Evolutionary conservation across 768 basidiomycete species (phyloP), one percentile per base, ranked within the genome.

Genomic region (Lactarius indigo): DNA sequence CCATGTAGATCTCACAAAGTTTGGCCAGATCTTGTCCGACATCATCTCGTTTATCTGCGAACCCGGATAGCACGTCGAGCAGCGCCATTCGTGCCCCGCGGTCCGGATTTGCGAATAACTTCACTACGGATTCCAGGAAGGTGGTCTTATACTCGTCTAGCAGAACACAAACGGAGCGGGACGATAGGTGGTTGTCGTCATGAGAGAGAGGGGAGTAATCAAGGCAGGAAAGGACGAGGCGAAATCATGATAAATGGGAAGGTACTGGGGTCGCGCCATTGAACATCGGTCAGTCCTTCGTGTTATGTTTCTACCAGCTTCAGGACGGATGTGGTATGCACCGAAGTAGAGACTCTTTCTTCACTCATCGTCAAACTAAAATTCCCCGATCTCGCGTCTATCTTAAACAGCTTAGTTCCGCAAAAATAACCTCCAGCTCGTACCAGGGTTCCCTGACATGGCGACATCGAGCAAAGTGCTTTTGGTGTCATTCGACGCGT

Each of bases 81-180:
- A 99, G 78, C 6, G 94, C 96, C 90, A 99, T 96, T 35, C 97
- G 84, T 26, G 89, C 93, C 1, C 94, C 95, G 54, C 97, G 85
- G 76, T 99, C 97, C 0, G 95, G 91, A 70, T 89, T 96, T 2
- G 89, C 84, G 72, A 84, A 98, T 42, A 98, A 81, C 75, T 89
- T 92, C 50, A 94, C 83, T 2, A 99, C 81, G 0, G 96, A 93
- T 8, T 83, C 83, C 2, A 96, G 76, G 17, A 98, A 85, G 5
- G 84, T 73, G 42, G 81, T 82, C 2, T 81, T 73, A 72, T 95
- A 96, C 58, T 95, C 88, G 23, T 87, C 83, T 1, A 86, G 82
- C 0, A 90, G 77, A 0, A 91, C 81, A 69, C 85, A 84, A 2
- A 94, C 91, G 42, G 2, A 98, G 80, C 1, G 96, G 94, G 17